These are phyloP conservation scores for Cercospora berteroae DNA, from an alignment of 2,329 filamentous ascomycete species.

Conservation along the genomic window DNA sequence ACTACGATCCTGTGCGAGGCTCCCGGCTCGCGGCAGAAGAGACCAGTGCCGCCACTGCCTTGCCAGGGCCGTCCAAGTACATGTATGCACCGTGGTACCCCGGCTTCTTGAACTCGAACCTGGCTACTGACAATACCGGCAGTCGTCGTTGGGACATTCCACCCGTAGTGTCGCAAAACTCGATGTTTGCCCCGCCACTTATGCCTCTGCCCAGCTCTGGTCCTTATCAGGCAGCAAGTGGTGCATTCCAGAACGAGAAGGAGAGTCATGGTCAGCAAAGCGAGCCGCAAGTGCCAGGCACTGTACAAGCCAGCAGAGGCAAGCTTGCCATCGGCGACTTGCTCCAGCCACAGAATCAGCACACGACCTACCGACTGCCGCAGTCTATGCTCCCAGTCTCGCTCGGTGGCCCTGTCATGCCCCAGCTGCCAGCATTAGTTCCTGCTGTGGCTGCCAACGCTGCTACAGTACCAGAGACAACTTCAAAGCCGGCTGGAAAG, in stretches of 20 bases:
- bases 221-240: neutral
- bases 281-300: neutral
- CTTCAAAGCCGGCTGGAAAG: neutral
- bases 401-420: neutral
- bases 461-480: neutral
- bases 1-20: conserved; percentile 32
- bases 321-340: conserved; percentile 6
- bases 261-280: neutral
- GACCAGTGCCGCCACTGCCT: neutral
- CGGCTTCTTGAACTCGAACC: conserved; percentile 9
- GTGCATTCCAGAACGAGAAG: neutral
- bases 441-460: neutral
- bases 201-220: neutral
- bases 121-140: conserved; percentile 24
- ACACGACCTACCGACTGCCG: neutral
- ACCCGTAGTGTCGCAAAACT: conserved; percentile 1
- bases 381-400: neutral
- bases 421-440: neutral
- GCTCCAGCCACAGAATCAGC: neutral
- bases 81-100: conserved; percentile 20
- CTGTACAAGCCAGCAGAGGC: neutral
- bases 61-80: conserved; percentile 14
- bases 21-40: conserved; percentile 19
- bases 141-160: conserved; percentile 29
- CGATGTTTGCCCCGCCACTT: neutral